Conservation (phyloP, 176 grass and related monocot genomes). For the Ananas comosus region DNA sequence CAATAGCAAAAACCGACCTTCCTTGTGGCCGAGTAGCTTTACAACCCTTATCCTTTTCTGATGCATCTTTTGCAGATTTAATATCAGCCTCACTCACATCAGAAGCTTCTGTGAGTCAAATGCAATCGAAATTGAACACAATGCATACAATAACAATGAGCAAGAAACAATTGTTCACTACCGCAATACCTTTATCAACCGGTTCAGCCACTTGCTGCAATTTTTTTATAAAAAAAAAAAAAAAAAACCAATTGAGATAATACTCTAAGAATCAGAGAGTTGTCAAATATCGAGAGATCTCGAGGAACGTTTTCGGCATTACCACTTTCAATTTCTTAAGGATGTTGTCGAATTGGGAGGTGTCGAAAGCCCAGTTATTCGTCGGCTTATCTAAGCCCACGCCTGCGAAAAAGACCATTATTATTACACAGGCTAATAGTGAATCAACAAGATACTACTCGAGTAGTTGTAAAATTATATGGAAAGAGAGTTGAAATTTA, state of each 20-base stretch:
- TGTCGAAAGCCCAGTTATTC: constrained; percentile 89
- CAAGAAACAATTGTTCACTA: background rate
- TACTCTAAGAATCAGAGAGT: constrained; percentile 1
- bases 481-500: background rate
- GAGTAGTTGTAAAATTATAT: background rate
- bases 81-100: constrained; percentile 34
- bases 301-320: constrained; percentile 2
- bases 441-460: no score
- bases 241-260: background rate
- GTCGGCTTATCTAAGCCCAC: constrained; percentile 64
- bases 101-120: constrained; percentile 29
- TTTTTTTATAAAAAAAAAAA: constrained; percentile 9
- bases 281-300: constrained; percentile 6
- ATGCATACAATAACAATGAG: background rate
- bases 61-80: constrained; percentile 41
- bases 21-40: constrained; percentile 82
- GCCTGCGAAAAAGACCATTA: constrained; percentile 27
- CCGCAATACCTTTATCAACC: constrained; percentile 42
- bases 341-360: constrained; percentile 89
- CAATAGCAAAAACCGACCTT: constrained; percentile 40
- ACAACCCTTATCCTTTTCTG: constrained; percentile 27
- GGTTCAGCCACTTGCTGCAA: constrained; percentile 61
- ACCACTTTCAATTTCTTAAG: constrained; percentile 98
- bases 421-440: background rate
- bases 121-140: constrained; percentile 8